Evolutionary conservation across 2,329 filamentous ascomycete genomes (phyloP), one percentile per base, ranked within the genome.

Genomic region (Colletotrichum simmondsii): DNA sequence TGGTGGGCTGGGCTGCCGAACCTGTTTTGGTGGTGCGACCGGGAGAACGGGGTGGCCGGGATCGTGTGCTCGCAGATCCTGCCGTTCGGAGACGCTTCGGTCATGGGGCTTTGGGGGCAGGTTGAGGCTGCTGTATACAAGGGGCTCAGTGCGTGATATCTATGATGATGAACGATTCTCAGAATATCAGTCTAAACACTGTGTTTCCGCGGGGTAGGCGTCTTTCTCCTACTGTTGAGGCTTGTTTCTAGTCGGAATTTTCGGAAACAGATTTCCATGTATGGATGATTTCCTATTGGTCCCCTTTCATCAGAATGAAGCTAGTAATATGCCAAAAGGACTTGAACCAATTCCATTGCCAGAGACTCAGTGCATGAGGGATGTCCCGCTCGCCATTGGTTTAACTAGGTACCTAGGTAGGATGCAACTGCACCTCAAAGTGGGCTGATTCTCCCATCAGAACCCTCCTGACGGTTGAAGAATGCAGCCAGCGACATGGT

Each of bases 1-100:
- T 85, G 83, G 77, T 92, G 91, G 91, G 87, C 87, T 2, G 91
- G 91, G 0, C 75, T 92, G 35, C 79, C 89, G 4, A 92, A 92
- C 77, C 76, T 88, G 37, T 92, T 84, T 77, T 92, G 90, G 89
- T 92, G 90, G 90, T 83, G 83, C 42, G 91, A 92, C 79, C 81
- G 89, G 7, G 89, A 91, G 77, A 87, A 86, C 68, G 90, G 89
- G 0, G 81, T 92, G 56, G 90, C 85, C 0, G 88, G 87, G 0
- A 85, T 90, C 10, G 79, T 89, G 2, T 84, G 83, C 49, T 81
- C 82, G 3, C 88, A 90, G 78, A 84, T 89, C 32, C 62, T 90
- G 63, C 88, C 88, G 0, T 89, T 89, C 77, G 84, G 73, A 2
- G 85, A 89, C 74, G 69, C 78, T 0, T 79, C 83, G 3, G 84